Evolutionary conservation across 805 yeast genomes (phyloP).

Genomic region (Spathaspora arborariae): DNA sequence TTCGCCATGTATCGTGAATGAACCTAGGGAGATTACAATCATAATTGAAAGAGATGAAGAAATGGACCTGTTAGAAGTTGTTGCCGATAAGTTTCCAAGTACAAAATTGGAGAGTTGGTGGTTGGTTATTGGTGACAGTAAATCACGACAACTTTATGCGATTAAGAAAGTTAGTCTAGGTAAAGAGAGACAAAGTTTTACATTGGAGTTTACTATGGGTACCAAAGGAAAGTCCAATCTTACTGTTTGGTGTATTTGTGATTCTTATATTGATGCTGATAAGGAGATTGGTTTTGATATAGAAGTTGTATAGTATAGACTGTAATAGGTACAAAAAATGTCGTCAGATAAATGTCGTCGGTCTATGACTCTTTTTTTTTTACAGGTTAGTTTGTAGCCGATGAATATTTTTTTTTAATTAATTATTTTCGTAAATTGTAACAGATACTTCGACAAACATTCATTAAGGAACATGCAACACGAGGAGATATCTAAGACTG

Average conservation of each 20-base stretch:
- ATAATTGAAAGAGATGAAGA: constrained; percentile 72
- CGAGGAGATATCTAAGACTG: neutral
- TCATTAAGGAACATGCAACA: neutral
- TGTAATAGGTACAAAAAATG: neutral
- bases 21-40: constrained; percentile 45
- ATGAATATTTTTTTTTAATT: neutral
- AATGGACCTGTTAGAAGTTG: constrained; percentile 57
- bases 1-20: constrained; percentile 40
- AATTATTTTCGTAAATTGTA: neutral
- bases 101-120: constrained; percentile 77
- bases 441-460: no score
- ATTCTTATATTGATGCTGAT: constrained; percentile 89
- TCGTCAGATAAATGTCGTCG: neutral
- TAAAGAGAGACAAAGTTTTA: constrained; percentile 49
- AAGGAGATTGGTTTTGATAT: constrained; percentile 64
- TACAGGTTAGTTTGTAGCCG: no score
- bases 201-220: constrained; percentile 55
- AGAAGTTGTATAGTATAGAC: constrained; percentile 24
- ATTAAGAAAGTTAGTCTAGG: constrained; percentile 60
- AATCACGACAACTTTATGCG: constrained; percentile 60
- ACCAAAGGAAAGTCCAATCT: constrained; percentile 53
- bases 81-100: constrained; percentile 56
- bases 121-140: constrained; percentile 74
- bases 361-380: neutral
- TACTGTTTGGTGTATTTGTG: constrained; percentile 84